Conservation (phyloP, 2,329 filamentous ascomycete species). For the Penicillium sp. region DNA sequence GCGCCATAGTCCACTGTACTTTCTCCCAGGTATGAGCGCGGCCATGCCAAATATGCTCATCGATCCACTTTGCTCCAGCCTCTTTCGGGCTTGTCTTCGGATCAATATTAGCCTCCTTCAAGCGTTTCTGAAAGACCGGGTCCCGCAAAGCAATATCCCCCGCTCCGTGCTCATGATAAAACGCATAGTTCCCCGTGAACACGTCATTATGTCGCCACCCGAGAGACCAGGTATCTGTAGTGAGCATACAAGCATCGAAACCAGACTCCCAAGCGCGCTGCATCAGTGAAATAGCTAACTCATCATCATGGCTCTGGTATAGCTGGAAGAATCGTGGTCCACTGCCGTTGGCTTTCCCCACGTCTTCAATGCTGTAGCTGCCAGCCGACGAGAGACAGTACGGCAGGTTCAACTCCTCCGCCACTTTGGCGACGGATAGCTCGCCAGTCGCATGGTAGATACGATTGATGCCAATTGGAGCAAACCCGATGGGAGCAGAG, state of each 20-base stretch:
- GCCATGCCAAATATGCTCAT: conserved; percentile 64
- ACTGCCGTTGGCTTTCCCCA: conserved; percentile 57
- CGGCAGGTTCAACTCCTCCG: conserved; percentile 60
- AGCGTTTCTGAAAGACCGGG: conserved; percentile 59
- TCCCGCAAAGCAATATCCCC: conserved; percentile 63
- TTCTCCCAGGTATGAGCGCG: conserved; percentile 67
- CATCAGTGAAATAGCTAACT: conserved; percentile 59
- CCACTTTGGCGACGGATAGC: conserved; percentile 61
- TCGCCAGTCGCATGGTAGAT: conserved; percentile 65
- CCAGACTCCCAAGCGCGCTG: conserved; percentile 57
- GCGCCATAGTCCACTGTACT: conserved; percentile 64
- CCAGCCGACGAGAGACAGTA: conserved; percentile 64
- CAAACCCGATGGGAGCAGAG: conserved; percentile 64
- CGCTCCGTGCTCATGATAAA: conserved; percentile 61
- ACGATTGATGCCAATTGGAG: conserved; percentile 66
- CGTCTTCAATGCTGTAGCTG: conserved; percentile 58
- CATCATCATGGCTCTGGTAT: conserved; percentile 66
- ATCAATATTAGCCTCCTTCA: conserved; percentile 58
- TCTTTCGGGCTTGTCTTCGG: conserved; percentile 53
- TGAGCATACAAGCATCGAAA: conserved; percentile 62
- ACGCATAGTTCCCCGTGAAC: conserved; percentile 62
- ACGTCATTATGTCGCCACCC: conserved; percentile 63
- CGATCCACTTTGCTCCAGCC: conserved; percentile 64
- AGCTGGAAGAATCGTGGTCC: conserved; percentile 63
- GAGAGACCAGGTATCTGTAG: conserved; percentile 65